phyloP scores from a whole-genome alignment of 306 rosid species.

The Vicia faba region DNA sequence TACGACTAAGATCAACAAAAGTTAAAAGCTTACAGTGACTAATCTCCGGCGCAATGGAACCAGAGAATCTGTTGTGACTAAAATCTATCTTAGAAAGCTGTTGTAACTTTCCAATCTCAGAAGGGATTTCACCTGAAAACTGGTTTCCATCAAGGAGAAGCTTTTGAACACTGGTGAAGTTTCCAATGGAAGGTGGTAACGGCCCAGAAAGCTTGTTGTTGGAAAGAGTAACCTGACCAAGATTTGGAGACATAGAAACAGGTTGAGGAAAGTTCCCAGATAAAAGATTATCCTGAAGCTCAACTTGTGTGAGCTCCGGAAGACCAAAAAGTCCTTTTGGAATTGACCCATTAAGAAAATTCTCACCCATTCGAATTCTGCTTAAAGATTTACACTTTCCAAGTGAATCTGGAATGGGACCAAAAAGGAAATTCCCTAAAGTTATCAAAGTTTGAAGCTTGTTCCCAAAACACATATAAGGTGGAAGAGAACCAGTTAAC shows the following conservation, averaged over 20 bases:
- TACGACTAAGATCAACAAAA: constrained; percentile 82
- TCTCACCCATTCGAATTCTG: constrained; percentile 89
- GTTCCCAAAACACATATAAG: constrained; percentile 73
- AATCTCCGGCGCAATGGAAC: constrained; percentile 69
- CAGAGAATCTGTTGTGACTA: constrained; percentile 74
- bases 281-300: constrained; percentile 76
- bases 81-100: constrained; percentile 88
- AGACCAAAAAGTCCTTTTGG: constrained; percentile 82
- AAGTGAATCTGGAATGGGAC: constrained; percentile 84
- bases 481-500: constrained; percentile 75
- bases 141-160: constrained; percentile 80
- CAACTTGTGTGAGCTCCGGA: constrained; percentile 75
- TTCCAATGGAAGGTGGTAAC: constrained; percentile 78
- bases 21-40: constrained; percentile 80
- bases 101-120: constrained; percentile 76
- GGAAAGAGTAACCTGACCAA: constrained; percentile 86
- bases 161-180: constrained; percentile 89
- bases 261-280: constrained; percentile 69
- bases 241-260: constrained; percentile 47
- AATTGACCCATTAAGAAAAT: constrained; percentile 82
- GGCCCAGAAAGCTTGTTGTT: constrained; percentile 77
- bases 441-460: constrained; percentile 78
- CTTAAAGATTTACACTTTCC: constrained; percentile 70
- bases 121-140: constrained; percentile 78
- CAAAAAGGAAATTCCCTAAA: constrained; percentile 70